Evolutionary conservation across 345 rosid species (phyloP), one percentile per base, ranked within the genome.

Genomic region (Arabis alpina): DNA sequence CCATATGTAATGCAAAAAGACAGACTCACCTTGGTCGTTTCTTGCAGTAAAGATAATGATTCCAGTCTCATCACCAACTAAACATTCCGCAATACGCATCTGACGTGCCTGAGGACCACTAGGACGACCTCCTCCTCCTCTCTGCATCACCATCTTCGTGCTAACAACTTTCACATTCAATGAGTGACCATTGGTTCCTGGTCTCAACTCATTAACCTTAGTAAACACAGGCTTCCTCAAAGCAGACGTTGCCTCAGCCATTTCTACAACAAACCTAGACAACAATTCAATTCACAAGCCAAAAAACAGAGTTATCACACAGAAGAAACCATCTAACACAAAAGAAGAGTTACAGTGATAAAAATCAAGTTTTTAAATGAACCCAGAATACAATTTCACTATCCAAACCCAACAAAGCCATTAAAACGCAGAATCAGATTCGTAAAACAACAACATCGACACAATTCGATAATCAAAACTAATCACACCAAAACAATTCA

Each of bases 61-160:
- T 63, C 96, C 97, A 1, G 97, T 91, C 79, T 91, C 99, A 65
- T 94, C 99, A 23, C 99, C 99, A 3, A 94, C 92, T 80, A 94
- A 78, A 73, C 90, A 84, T 78, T 94, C 99, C 1, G 96, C 88
- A 75, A 85, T 78, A n/a, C 90, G 80, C 88, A 86, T 87, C 76
- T 93, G 98, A 56, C 98, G 96, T 11, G 79, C 76, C 71, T 84
- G 96, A 76, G 87, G 83, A 64, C 91, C 91, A 54, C 61, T 85
- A 34, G 88, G 70, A 56, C 92, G 96, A 60, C 93, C 95, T 23
- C 72, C 66, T 81, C 79, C 90, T 27, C 53, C 72, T 85, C 83
- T 89, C 79, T 87, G 97, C 73, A 79, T 64, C 5, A 94, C 96
- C 86, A 83, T 84, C 80, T 94, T 94, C 3, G 95, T 71, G 79